Evolutionary conservation across 257 asterid genomes (phyloP).

Genomic region (Echium plantagineum): DNA sequence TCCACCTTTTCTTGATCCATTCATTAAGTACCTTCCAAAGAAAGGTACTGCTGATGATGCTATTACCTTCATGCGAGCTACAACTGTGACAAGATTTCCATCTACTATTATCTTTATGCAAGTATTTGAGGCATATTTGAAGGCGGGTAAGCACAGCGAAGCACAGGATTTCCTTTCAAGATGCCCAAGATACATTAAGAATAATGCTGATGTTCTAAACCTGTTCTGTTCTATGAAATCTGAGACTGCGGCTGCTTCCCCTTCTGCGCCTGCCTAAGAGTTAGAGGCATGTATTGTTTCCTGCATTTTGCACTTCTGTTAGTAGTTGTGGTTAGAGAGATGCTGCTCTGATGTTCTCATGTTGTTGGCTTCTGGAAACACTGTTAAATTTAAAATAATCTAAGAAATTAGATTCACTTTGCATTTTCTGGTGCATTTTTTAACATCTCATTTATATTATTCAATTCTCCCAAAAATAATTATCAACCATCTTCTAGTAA

Average conservation of each 20-base stretch:
- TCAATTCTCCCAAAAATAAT: too few relatives aligned
- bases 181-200: slow-evolving; percentile 50
- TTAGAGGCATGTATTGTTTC: slow-evolving; percentile 15
- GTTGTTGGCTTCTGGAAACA: not conserved
- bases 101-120: slow-evolving; percentile 34
- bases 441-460: too few relatives aligned
- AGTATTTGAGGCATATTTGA: slow-evolving; percentile 52
- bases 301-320: slow-evolving; percentile 17
- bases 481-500: too few relatives aligned
- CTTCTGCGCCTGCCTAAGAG: slow-evolving; percentile 26
- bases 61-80: slow-evolving; percentile 28
- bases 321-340: not conserved
- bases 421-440: not conserved
- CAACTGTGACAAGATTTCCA: slow-evolving; percentile 43
- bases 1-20: slow-evolving; percentile 52
- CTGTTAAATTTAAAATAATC: not conserved
- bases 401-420: not conserved
- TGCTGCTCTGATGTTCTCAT: not conserved
- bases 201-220: slow-evolving; percentile 62
- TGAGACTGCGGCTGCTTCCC: slow-evolving; percentile 13
- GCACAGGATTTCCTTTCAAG: slow-evolving; percentile 66
- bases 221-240: slow-evolving; percentile 35
- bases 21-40: slow-evolving; percentile 38
- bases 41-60: slow-evolving; percentile 68
- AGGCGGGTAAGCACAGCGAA: slow-evolving; percentile 40